A percentile compares a stretch with the other conserved stretches of the same genome.
These are phyloP conservation scores for Ophiocordyceps camponoti-rufipedis DNA, from an alignment of 2,329 filamentous ascomycete genomes.

Conservation along the genomic window DNA sequence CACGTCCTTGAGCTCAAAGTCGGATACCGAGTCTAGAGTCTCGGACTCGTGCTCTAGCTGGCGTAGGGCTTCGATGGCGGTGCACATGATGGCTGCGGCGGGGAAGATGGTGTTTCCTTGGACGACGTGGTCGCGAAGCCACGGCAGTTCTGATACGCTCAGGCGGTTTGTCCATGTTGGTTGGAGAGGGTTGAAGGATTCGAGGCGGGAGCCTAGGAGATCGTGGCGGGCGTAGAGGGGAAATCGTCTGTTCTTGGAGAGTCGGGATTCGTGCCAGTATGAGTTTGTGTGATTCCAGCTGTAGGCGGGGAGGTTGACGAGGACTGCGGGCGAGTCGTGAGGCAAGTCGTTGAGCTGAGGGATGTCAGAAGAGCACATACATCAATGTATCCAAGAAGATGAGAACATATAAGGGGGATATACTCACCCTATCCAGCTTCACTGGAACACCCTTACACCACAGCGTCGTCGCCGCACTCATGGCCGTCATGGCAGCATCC, in stretches of 20 bases:
- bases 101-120: constrained; percentile 18
- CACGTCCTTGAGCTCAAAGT: too few relatives aligned
- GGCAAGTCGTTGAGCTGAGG: too few relatives aligned
- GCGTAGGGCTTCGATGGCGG: constrained; percentile 12
- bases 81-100: constrained; percentile 15
- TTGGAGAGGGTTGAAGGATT: constrained; percentile 3
- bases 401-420: too few relatives aligned
- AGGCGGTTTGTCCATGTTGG: constrained; percentile 5
- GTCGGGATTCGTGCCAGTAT: constrained; percentile 8
- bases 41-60: too few relatives aligned
- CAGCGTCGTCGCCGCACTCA: too few relatives aligned
- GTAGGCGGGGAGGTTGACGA: constrained; percentile 7
- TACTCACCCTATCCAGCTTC: too few relatives aligned
- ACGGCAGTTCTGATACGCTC: constrained; percentile 5
- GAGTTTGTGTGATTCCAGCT: constrained; percentile 7
- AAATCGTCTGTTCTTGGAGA: constrained; percentile 4
- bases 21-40: too few relatives aligned
- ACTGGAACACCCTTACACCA: too few relatives aligned
- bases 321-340: neutral
- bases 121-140: constrained; percentile 17
- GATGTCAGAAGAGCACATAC: too few relatives aligned
- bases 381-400: too few relatives aligned
- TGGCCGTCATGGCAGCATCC: too few relatives aligned
- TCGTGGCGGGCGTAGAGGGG: constrained; percentile 1
- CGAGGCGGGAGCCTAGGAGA: constrained; percentile 3